Evolutionary conservation across 208 protist species (phyloP).

Genomic region (Angomonas ambiguus): DNA sequence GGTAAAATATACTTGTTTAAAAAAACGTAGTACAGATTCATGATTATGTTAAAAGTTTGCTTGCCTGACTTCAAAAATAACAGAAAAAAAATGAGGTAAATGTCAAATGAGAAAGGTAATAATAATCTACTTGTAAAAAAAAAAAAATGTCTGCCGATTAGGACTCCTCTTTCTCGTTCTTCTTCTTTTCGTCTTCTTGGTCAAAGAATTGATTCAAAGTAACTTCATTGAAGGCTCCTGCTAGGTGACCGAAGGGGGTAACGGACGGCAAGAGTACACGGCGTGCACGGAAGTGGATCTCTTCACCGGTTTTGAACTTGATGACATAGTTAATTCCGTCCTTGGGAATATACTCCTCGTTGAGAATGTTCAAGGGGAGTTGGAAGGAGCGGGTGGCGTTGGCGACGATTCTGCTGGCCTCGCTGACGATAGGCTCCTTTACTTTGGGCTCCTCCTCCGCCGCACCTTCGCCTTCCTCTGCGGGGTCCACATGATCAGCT

Average conservation of each 20-base stretch:
- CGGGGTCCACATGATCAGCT: conserved; percentile 13
- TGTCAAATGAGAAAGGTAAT: neutral
- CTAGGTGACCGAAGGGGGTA: conserved; percentile 17
- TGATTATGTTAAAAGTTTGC: too few relatives aligned
- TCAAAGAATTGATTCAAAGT: conserved; percentile 1
- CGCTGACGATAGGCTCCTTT: conserved; percentile 13
- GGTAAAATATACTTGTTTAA: too few relatives aligned
- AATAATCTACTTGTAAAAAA: neutral
- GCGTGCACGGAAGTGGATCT: conserved; percentile 37
- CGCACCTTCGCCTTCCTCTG: neutral
- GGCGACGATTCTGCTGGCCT: conserved; percentile 9
- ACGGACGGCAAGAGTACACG: conserved; percentile 39
- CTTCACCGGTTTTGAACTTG: conserved; percentile 35
- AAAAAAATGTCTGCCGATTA: conserved; percentile 11
- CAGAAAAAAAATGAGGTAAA: conserved; percentile 13
- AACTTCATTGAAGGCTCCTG: neutral
- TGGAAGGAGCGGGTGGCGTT: conserved; percentile 37
- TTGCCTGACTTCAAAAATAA: too few relatives aligned
- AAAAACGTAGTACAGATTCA: too few relatives aligned
- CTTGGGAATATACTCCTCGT: conserved; percentile 35
- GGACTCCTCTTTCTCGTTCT: neutral
- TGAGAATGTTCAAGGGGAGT: conserved; percentile 28
- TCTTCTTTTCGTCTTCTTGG: neutral
- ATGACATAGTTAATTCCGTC: conserved; percentile 31
- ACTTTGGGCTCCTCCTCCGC: neutral